Evolutionary conservation across 2,329 filamentous ascomycete genomes (phyloP).

Genomic region (Sordariomycetes sp.): DNA sequence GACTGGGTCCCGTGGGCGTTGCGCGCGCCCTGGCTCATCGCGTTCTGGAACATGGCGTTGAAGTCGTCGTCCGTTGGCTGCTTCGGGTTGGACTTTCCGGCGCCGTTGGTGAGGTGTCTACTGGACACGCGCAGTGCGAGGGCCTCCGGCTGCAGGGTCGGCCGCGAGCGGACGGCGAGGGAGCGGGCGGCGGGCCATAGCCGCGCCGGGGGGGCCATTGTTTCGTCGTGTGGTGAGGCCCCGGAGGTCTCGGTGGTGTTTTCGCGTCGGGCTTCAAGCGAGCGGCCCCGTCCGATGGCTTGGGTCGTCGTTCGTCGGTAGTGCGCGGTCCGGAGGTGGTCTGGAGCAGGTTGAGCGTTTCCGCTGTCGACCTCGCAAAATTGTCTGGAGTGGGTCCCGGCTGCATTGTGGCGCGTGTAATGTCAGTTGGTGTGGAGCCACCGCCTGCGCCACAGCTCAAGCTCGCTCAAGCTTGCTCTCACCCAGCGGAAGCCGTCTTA

Average conservation of each 20-base stretch:
- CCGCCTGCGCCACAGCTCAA: neutral
- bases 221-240: neutral
- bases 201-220: conserved; percentile 46
- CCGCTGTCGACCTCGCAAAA: conserved; percentile 4
- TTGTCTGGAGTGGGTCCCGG: conserved; percentile 2
- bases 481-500: no score
- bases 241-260: neutral
- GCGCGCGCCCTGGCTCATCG: conserved; percentile 7
- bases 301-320: neutral
- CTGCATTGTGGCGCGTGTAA: neutral
- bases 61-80: neutral
- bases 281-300: neutral
- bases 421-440: neutral
- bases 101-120: conserved; percentile 16
- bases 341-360: neutral
- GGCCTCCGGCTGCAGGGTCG: conserved; percentile 13
- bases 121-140: conserved; percentile 14
- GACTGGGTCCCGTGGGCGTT: neutral
- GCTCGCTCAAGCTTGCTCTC: no score
- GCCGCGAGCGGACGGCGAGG: conserved; percentile 25
- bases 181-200: conserved; percentile 31
- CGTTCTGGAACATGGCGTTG: conserved; percentile 7
- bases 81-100: neutral
- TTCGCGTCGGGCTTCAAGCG: neutral
- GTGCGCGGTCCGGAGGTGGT: neutral